Evolutionary conservation across 2,329 filamentous ascomycete species (phyloP).

Genomic region (Talaromyces marneffei): DNA sequence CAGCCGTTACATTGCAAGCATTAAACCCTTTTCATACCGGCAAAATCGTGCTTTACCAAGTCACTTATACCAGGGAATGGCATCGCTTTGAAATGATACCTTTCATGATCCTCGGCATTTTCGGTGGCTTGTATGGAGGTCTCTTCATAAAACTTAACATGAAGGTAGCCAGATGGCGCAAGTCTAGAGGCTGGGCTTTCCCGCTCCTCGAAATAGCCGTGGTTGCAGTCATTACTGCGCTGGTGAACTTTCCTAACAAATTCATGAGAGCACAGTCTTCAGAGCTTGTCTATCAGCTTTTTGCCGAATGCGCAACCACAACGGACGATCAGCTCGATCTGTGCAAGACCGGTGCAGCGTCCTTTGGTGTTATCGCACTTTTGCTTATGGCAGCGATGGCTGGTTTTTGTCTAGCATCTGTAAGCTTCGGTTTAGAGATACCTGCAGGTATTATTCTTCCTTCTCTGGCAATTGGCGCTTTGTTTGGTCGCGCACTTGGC

Average conservation of each 20-base stretch:
- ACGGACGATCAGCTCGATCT: conserved; percentile 83
- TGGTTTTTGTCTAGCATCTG: conserved; percentile 75
- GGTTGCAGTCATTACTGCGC: conserved; percentile 74
- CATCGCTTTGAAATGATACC: conserved; percentile 90
- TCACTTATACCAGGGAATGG: conserved; percentile 87
- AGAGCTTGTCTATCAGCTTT: conserved; percentile 84
- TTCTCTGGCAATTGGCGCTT: conserved; percentile 89
- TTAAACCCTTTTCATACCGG: conserved; percentile 92
- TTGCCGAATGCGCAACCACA: conserved; percentile 79
- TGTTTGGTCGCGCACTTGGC: conserved; percentile 82
- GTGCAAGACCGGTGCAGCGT: conserved; percentile 79
- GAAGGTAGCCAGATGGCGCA: conserved; percentile 74
- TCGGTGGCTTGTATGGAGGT: conserved; percentile 90
- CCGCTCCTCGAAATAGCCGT: conserved; percentile 73
- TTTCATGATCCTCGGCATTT: conserved; percentile 76
- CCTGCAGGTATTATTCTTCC: conserved; percentile 93
- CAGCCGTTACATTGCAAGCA: conserved; percentile 84
- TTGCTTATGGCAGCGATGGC: conserved; percentile 75
- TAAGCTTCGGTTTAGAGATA: conserved; percentile 91
- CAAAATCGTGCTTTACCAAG: conserved; percentile 92
- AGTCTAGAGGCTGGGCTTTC: conserved; percentile 60
- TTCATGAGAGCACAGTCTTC: conserved; percentile 93
- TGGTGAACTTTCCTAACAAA: conserved; percentile 92
- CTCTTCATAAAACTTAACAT: conserved; percentile 95
- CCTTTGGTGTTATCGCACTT: conserved; percentile 73